phyloP scores from a whole-genome alignment of 257 asterid species.

The Solanum lignicaule region DNA sequence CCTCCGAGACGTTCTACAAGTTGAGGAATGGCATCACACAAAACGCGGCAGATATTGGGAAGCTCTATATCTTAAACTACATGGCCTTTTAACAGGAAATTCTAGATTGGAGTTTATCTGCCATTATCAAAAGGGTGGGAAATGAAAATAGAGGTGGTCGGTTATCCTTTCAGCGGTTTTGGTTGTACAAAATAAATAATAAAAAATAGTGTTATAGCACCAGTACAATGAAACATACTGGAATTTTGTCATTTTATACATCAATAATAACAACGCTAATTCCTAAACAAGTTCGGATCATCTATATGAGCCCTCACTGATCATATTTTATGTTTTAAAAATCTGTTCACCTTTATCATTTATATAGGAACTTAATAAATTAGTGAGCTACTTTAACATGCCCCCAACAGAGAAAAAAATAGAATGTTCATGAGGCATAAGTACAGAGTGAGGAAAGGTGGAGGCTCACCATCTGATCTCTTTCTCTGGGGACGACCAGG shows the following conservation, averaged over 20 bases:
- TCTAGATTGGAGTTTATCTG: neutral
- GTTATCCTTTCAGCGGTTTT: neutral
- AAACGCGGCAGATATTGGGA: neutral
- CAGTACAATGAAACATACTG: neutral
- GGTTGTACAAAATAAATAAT: neutral
- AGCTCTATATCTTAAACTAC: neutral
- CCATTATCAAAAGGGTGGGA: neutral
- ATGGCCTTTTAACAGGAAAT: neutral
- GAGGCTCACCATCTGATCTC: neutral
- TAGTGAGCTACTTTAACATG: neutral
- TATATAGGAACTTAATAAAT: neutral
- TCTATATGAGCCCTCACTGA: neutral
- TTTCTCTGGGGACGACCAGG: too few species aligned
- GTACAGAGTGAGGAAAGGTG: neutral
- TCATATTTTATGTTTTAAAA: neutral
- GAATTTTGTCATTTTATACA: neutral
- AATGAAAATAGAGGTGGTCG: neutral
- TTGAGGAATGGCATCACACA: neutral
- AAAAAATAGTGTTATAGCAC: neutral
- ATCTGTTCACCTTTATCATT: neutral
- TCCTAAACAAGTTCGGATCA: neutral
- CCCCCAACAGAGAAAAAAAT: neutral
- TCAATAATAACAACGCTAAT: neutral
- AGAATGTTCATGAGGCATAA: neutral
- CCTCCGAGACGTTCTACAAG: neutral